A percentile compares a stretch with the other conserved stretches of the same genome.
Conservation (phyloP, 2,329 filamentous ascomycete species). For the Fonsecaea monophora region DNA sequence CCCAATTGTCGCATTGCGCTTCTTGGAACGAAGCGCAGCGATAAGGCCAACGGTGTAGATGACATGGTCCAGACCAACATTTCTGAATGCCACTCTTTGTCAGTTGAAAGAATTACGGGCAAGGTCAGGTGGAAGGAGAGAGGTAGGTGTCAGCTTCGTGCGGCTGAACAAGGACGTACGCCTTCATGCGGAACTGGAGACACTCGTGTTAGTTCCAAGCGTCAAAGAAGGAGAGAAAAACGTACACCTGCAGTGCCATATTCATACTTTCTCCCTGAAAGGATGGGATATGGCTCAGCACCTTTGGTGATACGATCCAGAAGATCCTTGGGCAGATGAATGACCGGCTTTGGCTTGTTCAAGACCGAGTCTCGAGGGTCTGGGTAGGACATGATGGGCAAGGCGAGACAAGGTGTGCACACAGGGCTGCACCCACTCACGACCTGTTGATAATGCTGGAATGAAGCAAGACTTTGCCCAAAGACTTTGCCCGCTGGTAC, state of each 20-base stretch:
- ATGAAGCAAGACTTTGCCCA: not conserved
- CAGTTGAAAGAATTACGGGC: constrained; percentile 43
- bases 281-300: constrained; percentile 58
- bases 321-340: constrained; percentile 42
- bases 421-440: not conserved
- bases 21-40: constrained; percentile 85
- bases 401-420: not conserved
- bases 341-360: constrained; percentile 40
- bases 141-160: constrained; percentile 40
- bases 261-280: constrained; percentile 58
- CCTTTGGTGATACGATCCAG: constrained; percentile 56
- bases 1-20: constrained; percentile 88
- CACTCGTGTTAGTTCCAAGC: constrained; percentile 34
- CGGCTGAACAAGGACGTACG: constrained; percentile 56
- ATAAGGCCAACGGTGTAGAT: constrained; percentile 91
- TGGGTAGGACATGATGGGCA: constrained; percentile 24
- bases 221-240: constrained; percentile 33
- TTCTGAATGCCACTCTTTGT: constrained; percentile 63
- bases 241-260: constrained; percentile 69
- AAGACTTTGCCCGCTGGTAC: not conserved
- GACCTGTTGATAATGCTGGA: not conserved
- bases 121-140: constrained; percentile 40
- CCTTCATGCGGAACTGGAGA: constrained; percentile 71
- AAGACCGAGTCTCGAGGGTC: constrained; percentile 38
- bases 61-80: constrained; percentile 56